These are phyloP conservation scores for Trichoderma arundinaceum DNA, from an alignment of 2,329 filamentous ascomycete genomes.

Conservation along the genomic window DNA sequence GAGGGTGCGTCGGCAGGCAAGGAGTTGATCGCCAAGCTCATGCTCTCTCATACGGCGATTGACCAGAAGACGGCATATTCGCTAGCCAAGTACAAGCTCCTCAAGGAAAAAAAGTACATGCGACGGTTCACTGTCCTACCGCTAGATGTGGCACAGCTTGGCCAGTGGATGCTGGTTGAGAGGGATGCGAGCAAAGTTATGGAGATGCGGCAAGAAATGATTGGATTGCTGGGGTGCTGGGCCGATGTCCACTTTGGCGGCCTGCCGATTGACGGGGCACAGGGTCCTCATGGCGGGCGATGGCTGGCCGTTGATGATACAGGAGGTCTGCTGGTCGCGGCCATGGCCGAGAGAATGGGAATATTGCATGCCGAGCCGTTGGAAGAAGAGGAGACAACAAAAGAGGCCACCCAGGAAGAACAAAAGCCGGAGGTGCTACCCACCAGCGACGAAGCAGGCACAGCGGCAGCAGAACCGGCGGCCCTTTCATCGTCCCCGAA, in stretches of 20 bases:
- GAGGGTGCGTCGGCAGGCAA: slow-evolving; percentile 79
- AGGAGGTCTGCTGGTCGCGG: slow-evolving; percentile 78
- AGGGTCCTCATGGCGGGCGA: slow-evolving; percentile 51
- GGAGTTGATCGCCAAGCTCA: slow-evolving; percentile 89
- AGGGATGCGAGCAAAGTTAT: slow-evolving; percentile 81
- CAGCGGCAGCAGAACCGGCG: background rate
- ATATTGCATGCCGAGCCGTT: slow-evolving; percentile 63
- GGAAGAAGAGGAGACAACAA: slow-evolving; percentile 35
- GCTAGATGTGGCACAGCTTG: slow-evolving; percentile 76
- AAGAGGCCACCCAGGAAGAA: slow-evolving; percentile 17
- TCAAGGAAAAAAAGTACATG: slow-evolving; percentile 94
- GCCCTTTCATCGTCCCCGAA: slow-evolving; percentile 33
- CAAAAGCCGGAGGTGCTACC: slow-evolving; percentile 26
- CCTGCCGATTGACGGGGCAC: slow-evolving; percentile 37
- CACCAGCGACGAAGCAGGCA: slow-evolving; percentile 22
- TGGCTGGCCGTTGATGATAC: slow-evolving; percentile 90
- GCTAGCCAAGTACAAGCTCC: slow-evolving; percentile 90
- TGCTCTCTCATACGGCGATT: slow-evolving; percentile 85
- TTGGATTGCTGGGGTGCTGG: slow-evolving; percentile 85
- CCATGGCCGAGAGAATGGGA: slow-evolving; percentile 87
- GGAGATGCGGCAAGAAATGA: slow-evolving; percentile 83
- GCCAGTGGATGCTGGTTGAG: slow-evolving; percentile 78
- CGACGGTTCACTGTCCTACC: slow-evolving; percentile 85
- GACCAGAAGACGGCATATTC: slow-evolving; percentile 96
- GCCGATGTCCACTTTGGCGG: slow-evolving; percentile 77